phyloP scores from a whole-genome alignment of 208 protist genomes.

The Leishmania tarentolae region DNA sequence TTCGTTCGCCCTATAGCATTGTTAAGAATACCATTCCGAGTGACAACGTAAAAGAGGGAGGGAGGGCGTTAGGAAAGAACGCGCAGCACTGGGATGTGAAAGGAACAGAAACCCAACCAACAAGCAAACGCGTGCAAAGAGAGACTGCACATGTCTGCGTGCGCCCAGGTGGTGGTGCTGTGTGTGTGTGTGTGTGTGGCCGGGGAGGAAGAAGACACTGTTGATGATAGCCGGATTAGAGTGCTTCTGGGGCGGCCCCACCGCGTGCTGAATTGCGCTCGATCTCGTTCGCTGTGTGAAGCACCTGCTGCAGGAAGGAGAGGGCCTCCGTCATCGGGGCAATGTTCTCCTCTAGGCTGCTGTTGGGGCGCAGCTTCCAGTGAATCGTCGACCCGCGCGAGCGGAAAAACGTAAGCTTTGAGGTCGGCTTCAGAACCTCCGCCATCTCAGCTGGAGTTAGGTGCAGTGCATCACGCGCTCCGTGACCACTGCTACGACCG shows the following conservation, averaged over 20 bases:
- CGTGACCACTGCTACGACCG: constrained; percentile 22
- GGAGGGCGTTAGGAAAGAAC: background rate
- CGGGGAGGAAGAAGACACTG: background rate
- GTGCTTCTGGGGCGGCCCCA: constrained; percentile 68
- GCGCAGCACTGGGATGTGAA: background rate
- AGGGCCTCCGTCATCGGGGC: constrained; percentile 80
- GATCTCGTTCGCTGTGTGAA: constrained; percentile 84
- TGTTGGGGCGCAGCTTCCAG: constrained; percentile 75
- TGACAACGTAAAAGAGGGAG: background rate
- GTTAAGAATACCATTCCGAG: background rate
- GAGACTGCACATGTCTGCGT: background rate
- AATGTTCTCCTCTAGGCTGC: constrained; percentile 72
- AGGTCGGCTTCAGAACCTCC: constrained; percentile 56
- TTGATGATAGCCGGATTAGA: constrained; percentile 28
- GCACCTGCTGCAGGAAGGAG: constrained; percentile 75
- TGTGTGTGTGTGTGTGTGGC: background rate
- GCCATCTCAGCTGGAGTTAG: constrained; percentile 39
- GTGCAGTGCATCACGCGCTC: constrained; percentile 23
- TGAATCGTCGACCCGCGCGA: constrained; percentile 76
- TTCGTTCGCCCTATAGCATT: background rate
- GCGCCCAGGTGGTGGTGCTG: background rate
- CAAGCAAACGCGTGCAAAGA: background rate
- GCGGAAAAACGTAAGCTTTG: constrained; percentile 81
- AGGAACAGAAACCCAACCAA: background rate
- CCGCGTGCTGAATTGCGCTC: constrained; percentile 69